phyloP scores from a whole-genome alignment of 352 stramenopile genomes.

The Phytophthora syringae region DNA sequence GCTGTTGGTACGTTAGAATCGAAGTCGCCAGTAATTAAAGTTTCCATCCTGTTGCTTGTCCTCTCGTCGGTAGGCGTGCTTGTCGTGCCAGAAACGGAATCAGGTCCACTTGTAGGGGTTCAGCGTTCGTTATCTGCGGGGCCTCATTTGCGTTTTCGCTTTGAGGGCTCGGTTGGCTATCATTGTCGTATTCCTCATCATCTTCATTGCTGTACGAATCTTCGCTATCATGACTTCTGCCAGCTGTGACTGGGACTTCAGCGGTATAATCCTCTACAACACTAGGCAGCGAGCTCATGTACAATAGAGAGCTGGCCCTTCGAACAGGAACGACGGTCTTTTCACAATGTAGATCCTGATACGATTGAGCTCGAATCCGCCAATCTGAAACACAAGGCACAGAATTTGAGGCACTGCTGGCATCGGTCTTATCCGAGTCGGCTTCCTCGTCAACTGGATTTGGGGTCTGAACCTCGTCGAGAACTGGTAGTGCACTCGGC shows the following conservation, averaged over 20 bases:
- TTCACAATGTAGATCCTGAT: slow-evolving; percentile 15
- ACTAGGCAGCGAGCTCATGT: slow-evolving; percentile 37
- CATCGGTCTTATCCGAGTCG: slow-evolving; percentile 18
- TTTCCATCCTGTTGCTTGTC: background rate
- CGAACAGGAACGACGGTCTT: slow-evolving; percentile 21
- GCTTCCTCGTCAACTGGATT: slow-evolving; percentile 21
- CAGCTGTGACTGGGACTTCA: background rate
- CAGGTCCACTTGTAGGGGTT: slow-evolving; percentile 2
- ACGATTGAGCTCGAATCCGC: slow-evolving; percentile 34
- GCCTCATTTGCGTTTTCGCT: slow-evolving; percentile 18
- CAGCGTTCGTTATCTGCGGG: background rate
- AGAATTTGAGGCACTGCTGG: background rate
- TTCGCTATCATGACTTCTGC: slow-evolving; percentile 11
- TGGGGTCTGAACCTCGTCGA: slow-evolving; percentile 10
- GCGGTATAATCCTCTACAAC: slow-evolving; percentile 33
- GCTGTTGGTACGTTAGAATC: background rate
- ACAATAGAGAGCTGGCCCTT: slow-evolving; percentile 37
- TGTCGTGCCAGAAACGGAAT: background rate
- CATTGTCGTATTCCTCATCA: slow-evolving; percentile 6
- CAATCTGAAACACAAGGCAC: background rate
- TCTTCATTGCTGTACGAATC: slow-evolving; percentile 19
- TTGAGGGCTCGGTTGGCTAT: slow-evolving; percentile 6
- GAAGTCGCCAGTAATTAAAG: background rate
- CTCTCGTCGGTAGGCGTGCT: background rate
- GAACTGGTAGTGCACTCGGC: slow-evolving; percentile 11